Base-by-base conservation (phyloP, 495 filamentous ascomycete species). In the Penicillium parvum region DNA sequence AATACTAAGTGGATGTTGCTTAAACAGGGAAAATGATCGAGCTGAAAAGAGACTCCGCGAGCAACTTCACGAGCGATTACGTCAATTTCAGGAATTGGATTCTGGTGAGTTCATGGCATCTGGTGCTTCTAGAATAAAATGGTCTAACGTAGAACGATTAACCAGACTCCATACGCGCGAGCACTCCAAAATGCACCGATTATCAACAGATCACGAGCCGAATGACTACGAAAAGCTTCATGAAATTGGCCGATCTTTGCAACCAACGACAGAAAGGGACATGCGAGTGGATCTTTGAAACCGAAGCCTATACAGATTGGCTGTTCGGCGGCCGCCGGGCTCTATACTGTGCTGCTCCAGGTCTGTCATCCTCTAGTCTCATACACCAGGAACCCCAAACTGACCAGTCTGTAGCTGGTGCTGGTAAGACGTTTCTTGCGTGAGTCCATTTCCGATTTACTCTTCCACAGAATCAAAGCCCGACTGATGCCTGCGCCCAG, bases 361-460 rank as follows among this genome's bases (percentile, higher is more conserved):
- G 64, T 67, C 41, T 36, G 57, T 45, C 26, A 7, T 43, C 12
- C 11, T 15, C 5, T 15, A 5, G 7, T 22, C n/a, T 25, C 9
- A 2, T 3, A 14, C 8, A 11, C 7, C n/a, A n/a, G 4, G 33
- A n/a, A 1, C 21, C 3, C 7, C 25, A 39, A 32, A 22, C 22
- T 41, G 7, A 32, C 0, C 18, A 22, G 20, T 46, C 19, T 4
- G 12, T 29, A 68, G 64, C 64, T 14, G 64, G 64, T 17, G 62
- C 55, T 11, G 64, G 64, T 0, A 68, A 68, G 17, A 68, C 61
- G 0, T 68, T 68, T 44, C 36, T 68, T 3, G 43, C 64, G 61
- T 67, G 20, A 53, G 56, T 44, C 2, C 21, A 42, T 4, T 14
- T 12, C 32, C 3, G 26, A 29, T 29, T 4, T 2, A 1, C 10